Percentiles rank a stretch among this genome's conserved stretches.
phyloP scores from a whole-genome alignment of 805 yeast genomes.

The Tetrapisispora iriomotensis region DNA sequence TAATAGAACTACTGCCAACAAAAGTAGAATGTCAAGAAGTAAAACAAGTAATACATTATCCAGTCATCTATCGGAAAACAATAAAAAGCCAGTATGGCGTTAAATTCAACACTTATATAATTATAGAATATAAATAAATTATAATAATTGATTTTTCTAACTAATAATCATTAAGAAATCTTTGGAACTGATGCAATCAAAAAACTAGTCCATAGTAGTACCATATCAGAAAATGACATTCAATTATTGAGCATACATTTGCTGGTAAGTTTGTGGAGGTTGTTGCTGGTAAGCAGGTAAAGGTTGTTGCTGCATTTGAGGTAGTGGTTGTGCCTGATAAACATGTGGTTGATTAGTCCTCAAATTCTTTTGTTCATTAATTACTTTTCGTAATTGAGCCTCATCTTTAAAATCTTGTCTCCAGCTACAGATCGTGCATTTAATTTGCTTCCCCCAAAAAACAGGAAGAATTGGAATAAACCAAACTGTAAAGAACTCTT shows the following conservation, averaged over 20 bases:
- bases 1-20: not conserved
- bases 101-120: not conserved
- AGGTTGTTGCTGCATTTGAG: not conserved
- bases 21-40: constrained; percentile 9
- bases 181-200: not conserved
- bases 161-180: not conserved
- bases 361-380: constrained; percentile 3
- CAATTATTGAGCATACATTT: not conserved
- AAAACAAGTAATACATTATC: constrained; percentile 11
- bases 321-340: constrained; percentile 1
- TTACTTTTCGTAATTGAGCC: constrained; percentile 26
- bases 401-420: constrained; percentile 29
- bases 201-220: not conserved
- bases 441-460: constrained; percentile 41
- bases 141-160: not conserved
- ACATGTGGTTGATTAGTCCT: not conserved
- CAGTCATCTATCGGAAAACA: not conserved
- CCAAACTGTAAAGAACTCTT: constrained; percentile 44
- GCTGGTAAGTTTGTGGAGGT: constrained; percentile 1
- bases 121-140: too few species aligned
- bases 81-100: constrained; percentile 11
- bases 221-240: too few species aligned
- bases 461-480: constrained; percentile 47
- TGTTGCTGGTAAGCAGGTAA: not conserved
- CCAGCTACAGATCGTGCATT: constrained; percentile 45